Evolutionary conservation across 352 stramenopile genomes (phyloP), one percentile per base, ranked within the genome.

Genomic region (Phytophthora citricola): DNA sequence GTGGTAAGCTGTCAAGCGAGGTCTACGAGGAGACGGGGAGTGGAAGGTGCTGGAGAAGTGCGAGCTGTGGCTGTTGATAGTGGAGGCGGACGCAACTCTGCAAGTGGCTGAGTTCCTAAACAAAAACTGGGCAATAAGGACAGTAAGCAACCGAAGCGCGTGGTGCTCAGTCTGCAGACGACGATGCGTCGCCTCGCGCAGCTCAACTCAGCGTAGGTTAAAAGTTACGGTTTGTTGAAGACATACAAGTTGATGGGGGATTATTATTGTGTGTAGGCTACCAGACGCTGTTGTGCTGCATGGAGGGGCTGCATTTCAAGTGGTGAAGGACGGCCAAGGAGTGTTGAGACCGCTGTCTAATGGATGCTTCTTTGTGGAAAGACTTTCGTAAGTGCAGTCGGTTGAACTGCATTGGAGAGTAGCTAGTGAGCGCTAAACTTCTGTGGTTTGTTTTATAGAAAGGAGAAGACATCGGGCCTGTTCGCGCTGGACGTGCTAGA

Each of bases 341-440:
- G 55, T 79, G 7, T 54, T 95, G 20, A 77, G 71, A 15, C 83
- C 83, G 8, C 63, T 92, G 11, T 87, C 81, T 1, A 79, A 88
- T 45, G 87, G 87, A 40, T 91, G 79, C 66, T 89, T 85, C 66
- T 95, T 90, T 52, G 76, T 94, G 27, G 87, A 95, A 60, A 78
- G 85, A 32, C 75, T 95, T 20, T 63, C 82, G 87, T 95, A 75
- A 66, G 81, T 79, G 40, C 24, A 26, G 24, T 2, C 2, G 2
- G 3, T 36, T 4, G 31, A 36, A 9, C 8, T 36, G 10, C 14
- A 14, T 14, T 36, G 8, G 31, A 8, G 9, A 8, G 11, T 4
- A 32, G 8, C 11, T 36, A 14, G 2, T 36, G 10, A 12, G 8
- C 1, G 11, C 31, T 36, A 36, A 12, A 34, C 39, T 2, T 10